A percentile compares a stretch with the other conserved stretches of the same genome.
These are phyloP conservation scores for Arachnopeziza araneosa DNA, from an alignment of 2,329 filamentous ascomycete species.

Conservation along the genomic window DNA sequence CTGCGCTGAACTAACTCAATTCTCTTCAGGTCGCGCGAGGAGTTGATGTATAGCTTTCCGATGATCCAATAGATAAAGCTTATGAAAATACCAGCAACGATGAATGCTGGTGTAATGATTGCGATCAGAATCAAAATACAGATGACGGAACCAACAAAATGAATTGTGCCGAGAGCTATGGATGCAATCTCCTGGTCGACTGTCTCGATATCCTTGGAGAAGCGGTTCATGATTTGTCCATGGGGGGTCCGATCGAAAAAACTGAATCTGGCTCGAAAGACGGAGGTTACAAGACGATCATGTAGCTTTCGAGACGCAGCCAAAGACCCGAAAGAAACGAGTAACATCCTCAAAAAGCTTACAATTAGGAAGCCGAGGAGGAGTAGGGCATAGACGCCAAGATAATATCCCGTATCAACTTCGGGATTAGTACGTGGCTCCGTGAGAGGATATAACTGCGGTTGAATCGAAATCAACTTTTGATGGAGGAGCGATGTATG, in stretches of 20 bases:
- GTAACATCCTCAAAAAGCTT: slow-evolving; percentile 51
- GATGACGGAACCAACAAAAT: slow-evolving; percentile 56
- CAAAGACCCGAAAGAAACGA: slow-evolving; percentile 59
- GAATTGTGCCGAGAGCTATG: slow-evolving; percentile 59
- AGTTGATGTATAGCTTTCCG: slow-evolving; percentile 30
- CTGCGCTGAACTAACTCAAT: background rate
- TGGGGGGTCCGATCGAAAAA: slow-evolving; percentile 65
- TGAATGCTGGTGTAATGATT: slow-evolving; percentile 36
- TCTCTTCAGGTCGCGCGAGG: background rate
- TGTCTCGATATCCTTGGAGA: slow-evolving; percentile 63
- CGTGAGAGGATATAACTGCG: slow-evolving; percentile 14
- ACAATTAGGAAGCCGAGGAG: slow-evolving; percentile 52
- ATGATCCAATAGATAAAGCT: background rate
- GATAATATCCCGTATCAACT: slow-evolving; percentile 55
- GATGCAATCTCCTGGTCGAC: slow-evolving; percentile 62
- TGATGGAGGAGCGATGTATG: background rate
- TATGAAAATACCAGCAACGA: background rate
- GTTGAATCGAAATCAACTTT: background rate
- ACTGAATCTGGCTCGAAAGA: slow-evolving; percentile 59
- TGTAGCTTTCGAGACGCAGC: slow-evolving; percentile 56
- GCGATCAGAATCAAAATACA: slow-evolving; percentile 61
- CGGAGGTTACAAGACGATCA: slow-evolving; percentile 48
- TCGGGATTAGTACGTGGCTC: slow-evolving; percentile 20
- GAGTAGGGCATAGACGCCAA: slow-evolving; percentile 54
- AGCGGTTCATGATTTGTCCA: slow-evolving; percentile 62